Percentiles rank a stretch among this genome's conserved stretches.
Conservation (phyloP, 371 early-diverging fungal genomes). For the Rhizopus arrhizus region DNA sequence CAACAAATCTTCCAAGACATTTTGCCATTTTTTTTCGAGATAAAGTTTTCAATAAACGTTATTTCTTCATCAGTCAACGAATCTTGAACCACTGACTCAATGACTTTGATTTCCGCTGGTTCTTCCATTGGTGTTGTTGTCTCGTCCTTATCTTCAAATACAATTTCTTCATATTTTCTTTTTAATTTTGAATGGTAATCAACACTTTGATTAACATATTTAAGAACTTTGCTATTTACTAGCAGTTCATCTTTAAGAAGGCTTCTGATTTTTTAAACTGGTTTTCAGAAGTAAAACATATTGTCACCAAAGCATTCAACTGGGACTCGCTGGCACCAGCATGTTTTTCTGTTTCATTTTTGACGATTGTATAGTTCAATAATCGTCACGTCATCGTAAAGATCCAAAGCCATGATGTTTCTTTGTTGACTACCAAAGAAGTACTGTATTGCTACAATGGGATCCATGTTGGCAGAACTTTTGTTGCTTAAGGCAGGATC, state of each 20-base stretch:
- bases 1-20: conserved; percentile 14
- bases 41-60: conserved; percentile 12
- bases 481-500: conserved; percentile 10
- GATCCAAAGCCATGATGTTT: conserved; percentile 11
- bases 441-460: conserved; percentile 14
- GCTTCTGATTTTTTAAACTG: conserved; percentile 11
- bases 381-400: conserved; percentile 12
- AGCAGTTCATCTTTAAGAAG: conserved; percentile 9
- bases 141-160: conserved; percentile 8
- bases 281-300: conserved; percentile 11
- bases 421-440: conserved; percentile 13
- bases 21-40: conserved; percentile 14
- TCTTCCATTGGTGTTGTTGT: conserved; percentile 8
- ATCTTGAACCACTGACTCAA: conserved; percentile 8
- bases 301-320: conserved; percentile 13
- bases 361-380: conserved; percentile 13
- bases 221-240: background rate
- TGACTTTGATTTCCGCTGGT: conserved; percentile 6
- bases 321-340: conserved; percentile 10
- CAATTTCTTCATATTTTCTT: conserved; percentile 12
- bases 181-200: conserved; percentile 12
- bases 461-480: conserved; percentile 11
- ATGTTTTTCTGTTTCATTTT: conserved; percentile 11
- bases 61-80: conserved; percentile 6
- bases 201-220: conserved; percentile 9